A percentile compares a stretch with the other conserved stretches of the same genome.
These are phyloP conservation scores for Mortierella sp. DNA, from an alignment of 371 early-diverging fungal genomes.

Conservation along the genomic window DNA sequence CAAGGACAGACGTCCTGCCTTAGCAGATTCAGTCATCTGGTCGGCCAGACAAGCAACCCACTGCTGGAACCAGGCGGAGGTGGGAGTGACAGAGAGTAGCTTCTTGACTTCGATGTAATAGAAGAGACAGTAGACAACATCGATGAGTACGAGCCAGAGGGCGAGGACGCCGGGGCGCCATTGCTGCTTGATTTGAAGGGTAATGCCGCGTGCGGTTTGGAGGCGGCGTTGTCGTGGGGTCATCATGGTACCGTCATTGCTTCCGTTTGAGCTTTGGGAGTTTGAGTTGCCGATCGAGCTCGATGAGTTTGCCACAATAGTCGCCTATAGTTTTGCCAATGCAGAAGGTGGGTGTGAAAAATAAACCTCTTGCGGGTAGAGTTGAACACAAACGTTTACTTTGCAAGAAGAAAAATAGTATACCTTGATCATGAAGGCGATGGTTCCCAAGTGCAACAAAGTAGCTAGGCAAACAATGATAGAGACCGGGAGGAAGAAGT, in stretches of 20 bases:
- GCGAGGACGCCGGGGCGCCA: constrained; percentile 52
- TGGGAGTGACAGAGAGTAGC: background rate
- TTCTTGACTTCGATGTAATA: constrained; percentile 45
- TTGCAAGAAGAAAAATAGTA: background rate
- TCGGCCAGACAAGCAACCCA: constrained; percentile 30
- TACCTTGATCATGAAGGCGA: constrained; percentile 38
- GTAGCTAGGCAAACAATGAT: constrained; percentile 26
- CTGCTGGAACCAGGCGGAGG: constrained; percentile 26
- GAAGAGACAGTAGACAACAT: constrained; percentile 40
- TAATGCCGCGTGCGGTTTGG: constrained; percentile 40
- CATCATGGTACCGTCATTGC: background rate
- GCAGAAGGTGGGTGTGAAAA: no score
- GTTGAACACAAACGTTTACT: background rate
- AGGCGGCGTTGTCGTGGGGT: constrained; percentile 36
- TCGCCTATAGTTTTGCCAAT: constrained; percentile 2
- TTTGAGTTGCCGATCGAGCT: constrained; percentile 22
- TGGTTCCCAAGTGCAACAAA: constrained; percentile 40
- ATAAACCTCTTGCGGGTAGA: no score
- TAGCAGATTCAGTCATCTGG: constrained; percentile 13
- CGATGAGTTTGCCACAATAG: constrained; percentile 9
- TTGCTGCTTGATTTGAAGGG: constrained; percentile 38
- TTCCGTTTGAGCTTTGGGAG: constrained; percentile 6
- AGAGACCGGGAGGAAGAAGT: constrained; percentile 42
- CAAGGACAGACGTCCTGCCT: background rate
- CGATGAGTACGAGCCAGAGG: constrained; percentile 24